These are phyloP conservation scores for Brassica juncea DNA, from an alignment of 345 rosid genomes.

Conservation along the genomic window DNA sequence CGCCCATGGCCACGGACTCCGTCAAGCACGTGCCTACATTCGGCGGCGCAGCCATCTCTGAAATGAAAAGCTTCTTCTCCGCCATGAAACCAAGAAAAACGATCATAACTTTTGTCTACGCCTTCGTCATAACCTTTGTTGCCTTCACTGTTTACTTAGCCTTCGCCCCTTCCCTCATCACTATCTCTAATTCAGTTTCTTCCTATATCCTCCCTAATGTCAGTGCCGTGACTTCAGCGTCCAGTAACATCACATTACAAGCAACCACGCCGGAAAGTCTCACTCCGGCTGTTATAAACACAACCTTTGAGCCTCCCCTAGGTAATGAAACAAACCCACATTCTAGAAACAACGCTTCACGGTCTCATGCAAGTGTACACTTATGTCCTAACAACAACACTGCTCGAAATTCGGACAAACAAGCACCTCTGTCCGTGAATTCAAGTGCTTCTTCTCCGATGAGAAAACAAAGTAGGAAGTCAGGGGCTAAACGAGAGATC, in stretches of 20 bases:
- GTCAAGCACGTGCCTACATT: slow-evolving; percentile 49
- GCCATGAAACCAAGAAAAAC: slow-evolving; percentile 55
- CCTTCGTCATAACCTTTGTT: slow-evolving; percentile 63
- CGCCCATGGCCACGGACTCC: slow-evolving; percentile 57
- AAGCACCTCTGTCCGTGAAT: slow-evolving; percentile 39
- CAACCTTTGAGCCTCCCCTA: background rate
- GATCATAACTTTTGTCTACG: slow-evolving; percentile 54
- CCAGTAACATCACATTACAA: slow-evolving; percentile 16
- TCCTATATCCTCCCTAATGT: slow-evolving; percentile 48
- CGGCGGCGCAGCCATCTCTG: slow-evolving; percentile 45
- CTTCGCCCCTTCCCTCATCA: slow-evolving; percentile 59
- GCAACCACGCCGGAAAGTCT: slow-evolving; percentile 17
- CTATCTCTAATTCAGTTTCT: slow-evolving; percentile 55
- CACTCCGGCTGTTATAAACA: background rate
- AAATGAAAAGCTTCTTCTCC: slow-evolving; percentile 49
- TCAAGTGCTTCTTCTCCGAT: slow-evolving; percentile 41
- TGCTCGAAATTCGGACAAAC: slow-evolving; percentile 12
- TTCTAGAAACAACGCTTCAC: slow-evolving; percentile 32
- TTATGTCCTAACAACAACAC: slow-evolving; percentile 27
- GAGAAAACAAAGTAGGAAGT: slow-evolving; percentile 47
- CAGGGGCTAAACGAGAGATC: slow-evolving; percentile 43
- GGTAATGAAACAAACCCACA: slow-evolving; percentile 18
- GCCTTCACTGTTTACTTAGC: slow-evolving; percentile 68
- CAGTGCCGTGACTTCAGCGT: slow-evolving; percentile 19
- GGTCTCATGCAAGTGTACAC: slow-evolving; percentile 13